Evolutionary conservation across 1,284 basidiomycete genomes (phyloP).

Genomic region (Pseudozyma pruni): DNA sequence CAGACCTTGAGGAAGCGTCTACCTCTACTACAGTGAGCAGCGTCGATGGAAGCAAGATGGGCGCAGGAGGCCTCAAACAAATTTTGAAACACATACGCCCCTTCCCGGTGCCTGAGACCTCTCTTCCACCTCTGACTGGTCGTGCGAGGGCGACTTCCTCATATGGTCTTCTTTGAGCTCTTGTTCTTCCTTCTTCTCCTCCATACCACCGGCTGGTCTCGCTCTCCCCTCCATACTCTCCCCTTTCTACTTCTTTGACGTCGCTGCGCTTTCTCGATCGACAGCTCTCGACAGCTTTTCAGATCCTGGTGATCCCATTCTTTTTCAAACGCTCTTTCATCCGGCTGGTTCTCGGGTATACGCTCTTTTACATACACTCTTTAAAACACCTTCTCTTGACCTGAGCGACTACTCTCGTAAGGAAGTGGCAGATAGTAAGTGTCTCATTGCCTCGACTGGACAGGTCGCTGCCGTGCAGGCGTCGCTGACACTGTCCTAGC

Average conservation of each 20-base stretch:
- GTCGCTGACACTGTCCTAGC: too few relatives aligned
- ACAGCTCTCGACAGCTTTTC: constrained; percentile 1
- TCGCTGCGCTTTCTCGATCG: constrained; percentile 4
- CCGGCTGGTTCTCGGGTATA: constrained; percentile 1
- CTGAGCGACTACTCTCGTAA: background rate
- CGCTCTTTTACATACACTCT: constrained; percentile 2
- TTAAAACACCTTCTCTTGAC: constrained; percentile 17
- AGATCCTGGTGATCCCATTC: constrained; percentile 29
- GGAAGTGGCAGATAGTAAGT: constrained; percentile 39
- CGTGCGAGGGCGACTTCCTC: constrained; percentile 1
- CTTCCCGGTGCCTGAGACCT: constrained; percentile 3
- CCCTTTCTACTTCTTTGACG: constrained; percentile 1
- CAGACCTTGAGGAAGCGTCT: background rate
- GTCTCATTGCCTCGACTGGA: too few relatives aligned
- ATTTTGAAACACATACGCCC: constrained; percentile 19
- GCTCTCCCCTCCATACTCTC: constrained; percentile 15
- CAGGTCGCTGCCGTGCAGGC: too few relatives aligned
- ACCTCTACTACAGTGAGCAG: background rate
- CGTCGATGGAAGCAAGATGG: background rate
- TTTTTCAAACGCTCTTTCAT: constrained; percentile 1
- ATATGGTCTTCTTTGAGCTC: constrained; percentile 6
- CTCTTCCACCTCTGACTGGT: background rate
- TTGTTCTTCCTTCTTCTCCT: constrained; percentile 21
- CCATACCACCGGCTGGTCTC: constrained; percentile 47
- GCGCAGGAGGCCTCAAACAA: constrained; percentile 7